These are phyloP conservation scores for Colletotrichum agaves DNA, from an alignment of 2,329 filamentous ascomycete species.

Conservation along the genomic window DNA sequence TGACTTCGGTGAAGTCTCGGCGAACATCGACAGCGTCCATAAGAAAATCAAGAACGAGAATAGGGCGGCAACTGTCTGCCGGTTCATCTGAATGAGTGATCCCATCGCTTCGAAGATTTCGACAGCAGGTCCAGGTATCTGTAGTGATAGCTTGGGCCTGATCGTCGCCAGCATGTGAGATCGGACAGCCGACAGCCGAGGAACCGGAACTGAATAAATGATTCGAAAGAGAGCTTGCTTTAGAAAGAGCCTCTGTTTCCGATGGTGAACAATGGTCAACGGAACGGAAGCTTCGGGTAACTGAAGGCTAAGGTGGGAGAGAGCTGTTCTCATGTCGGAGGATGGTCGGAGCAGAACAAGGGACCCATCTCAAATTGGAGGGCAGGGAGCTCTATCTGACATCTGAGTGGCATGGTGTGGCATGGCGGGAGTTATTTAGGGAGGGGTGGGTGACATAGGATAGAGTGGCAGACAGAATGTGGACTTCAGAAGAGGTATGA, in stretches of 20 bases:
- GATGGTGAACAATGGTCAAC: neutral
- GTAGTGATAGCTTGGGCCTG: neutral
- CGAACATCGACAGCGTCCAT: constrained; percentile 31
- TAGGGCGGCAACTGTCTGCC: constrained; percentile 20
- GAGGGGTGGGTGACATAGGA: neutral
- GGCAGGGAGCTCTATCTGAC: constrained; percentile 13
- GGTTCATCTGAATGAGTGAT: constrained; percentile 14
- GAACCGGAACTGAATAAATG: neutral
- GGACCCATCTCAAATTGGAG: constrained; percentile 1
- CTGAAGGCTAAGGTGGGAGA: neutral
- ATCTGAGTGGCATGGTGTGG: constrained; percentile 6
- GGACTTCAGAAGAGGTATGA: neutral
- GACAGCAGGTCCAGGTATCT: neutral
- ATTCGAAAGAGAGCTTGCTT: neutral
- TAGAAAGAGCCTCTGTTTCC: neutral
- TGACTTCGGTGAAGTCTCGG: constrained; percentile 7
- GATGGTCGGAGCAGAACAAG: constrained; percentile 16
- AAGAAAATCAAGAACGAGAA: constrained; percentile 26
- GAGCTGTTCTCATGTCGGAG: constrained; percentile 7
- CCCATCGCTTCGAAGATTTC: constrained; percentile 2
- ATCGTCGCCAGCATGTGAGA: neutral
- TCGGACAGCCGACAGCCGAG: neutral
- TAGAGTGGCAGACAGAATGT: neutral
- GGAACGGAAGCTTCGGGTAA: neutral
- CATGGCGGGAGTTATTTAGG: constrained; percentile 6